Base-by-base conservation (phyloP, 495 filamentous ascomycete genomes). In the Amorphotheca resinae region DNA sequence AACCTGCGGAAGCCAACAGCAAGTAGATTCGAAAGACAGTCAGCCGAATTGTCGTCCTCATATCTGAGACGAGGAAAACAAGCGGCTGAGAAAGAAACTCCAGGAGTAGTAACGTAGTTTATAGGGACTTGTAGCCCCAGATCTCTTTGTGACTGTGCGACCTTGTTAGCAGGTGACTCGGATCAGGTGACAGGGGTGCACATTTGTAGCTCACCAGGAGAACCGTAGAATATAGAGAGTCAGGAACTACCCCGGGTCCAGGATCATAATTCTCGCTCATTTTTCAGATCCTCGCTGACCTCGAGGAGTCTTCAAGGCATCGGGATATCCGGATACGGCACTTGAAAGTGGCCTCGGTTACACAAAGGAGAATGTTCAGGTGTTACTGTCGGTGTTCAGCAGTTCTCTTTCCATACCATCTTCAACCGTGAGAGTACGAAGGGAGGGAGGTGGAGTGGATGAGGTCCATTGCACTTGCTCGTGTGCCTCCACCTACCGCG, bases 1-100 rank as follows among this genome's bases (percentile, higher is more conserved):
- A 80, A 68, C 38, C 72, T 65, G 22, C 67, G 63, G 45, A 73
- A 80, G n/a, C 72, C 75, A 7, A 67, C 58, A 1, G 71, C 65
- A 2, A 82, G 62, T 1, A 82, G 60, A 51, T 78, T 79, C 2
- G 76, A 79, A 14, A 80, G 51, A 53, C 78, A 82, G 51, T 62
- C 60, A 12, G 56, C 59, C 5, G 66, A 67, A 3, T 58, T 56
- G 7, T 52, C 49, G 49, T 64, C 58, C 40, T 71, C 68, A 53
- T 71, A 79, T 17, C 60, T 54, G 14, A 63, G 57, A 46, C 70
- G 46, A 8, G 63, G 57, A 52, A 82, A 82, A 49, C 78, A 82
- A 12, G 74, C 77, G 14, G 67, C 63, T 1, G 62, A 63, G 12
- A 80, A 48, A 3, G 69, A 72, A 0, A 78, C 64, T 1, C 63